Base-by-base conservation (phyloP, 805 yeast species). In the Torulaspora gathmanii region DNA sequence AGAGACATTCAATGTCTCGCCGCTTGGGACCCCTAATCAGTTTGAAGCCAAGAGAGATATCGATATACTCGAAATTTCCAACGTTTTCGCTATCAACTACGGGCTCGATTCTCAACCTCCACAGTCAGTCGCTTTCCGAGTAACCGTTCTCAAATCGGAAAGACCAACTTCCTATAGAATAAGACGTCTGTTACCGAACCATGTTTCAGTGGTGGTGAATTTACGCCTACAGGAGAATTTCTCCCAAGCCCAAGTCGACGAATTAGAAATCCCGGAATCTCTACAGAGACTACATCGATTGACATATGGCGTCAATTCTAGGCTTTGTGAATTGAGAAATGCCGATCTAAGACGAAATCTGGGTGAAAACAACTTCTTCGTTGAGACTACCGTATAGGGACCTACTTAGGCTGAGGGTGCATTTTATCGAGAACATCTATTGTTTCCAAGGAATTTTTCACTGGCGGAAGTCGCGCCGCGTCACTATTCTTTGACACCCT, bases 341-440 rank as follows among this genome's bases (percentile, higher is more conserved):
- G 49, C 46, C 16, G 63, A 62, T 17, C 50, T 63, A 17, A 56
- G 63, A 35, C 58, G 63, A 35, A 56, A 58, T 37, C 44, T 62
- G 25, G 68, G 67, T 23, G 63, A 61, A 37, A 62, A 61, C 37
- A 57, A 56, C 38, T 59, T 60, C 41, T 17, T 49, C 11, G 37
- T 45, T 44, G 43, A 30, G 23, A 13, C n/a, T 25, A 17, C 13
- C 19, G n/a, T 15, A 27, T 31, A 40, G 22, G 3, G 20, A 9
- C 7, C 20, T 7, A 8, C 4, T 27, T 11, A 13, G 19, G 34
- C 37, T 28, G 34, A 29, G 42, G 46, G 42, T 43, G 46, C 42
- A 25, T 22, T 44, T 43, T n/a, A 22, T 22, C 37, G n/a, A 38
- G 27, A 19, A 4, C 6, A 10, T 4, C 22, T 37, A 17, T 27